Conservation (phyloP, 1,284 basidiomycete genomes). For the Lentinula novae-zelandiae region DNA sequence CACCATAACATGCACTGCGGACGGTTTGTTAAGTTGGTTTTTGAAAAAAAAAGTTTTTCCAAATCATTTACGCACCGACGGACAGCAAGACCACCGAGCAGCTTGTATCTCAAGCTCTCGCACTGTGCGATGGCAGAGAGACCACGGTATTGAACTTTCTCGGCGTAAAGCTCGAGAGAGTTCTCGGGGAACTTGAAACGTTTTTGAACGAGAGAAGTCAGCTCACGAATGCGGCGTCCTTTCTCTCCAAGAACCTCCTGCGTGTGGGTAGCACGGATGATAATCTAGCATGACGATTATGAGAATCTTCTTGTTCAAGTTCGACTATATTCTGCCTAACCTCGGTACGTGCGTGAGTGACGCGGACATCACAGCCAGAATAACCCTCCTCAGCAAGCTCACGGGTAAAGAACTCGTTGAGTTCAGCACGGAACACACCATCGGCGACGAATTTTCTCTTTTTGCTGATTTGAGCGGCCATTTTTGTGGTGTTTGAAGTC, state of each 20-base stretch:
- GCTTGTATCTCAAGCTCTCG: slow-evolving; percentile 98
- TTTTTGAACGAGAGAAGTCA: slow-evolving; percentile 98
- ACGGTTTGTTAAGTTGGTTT: background rate
- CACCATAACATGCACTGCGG: slow-evolving; percentile 96
- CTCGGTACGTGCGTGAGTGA: slow-evolving; percentile 98
- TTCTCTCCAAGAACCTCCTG: slow-evolving; percentile 99
- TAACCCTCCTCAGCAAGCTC: slow-evolving; percentile 99
- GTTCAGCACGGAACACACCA: slow-evolving; percentile 97
- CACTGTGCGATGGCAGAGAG: slow-evolving; percentile 99
- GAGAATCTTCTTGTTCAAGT: background rate
- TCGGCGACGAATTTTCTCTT: slow-evolving; percentile 98
- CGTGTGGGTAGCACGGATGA: slow-evolving; percentile 99
- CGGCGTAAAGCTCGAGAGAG: slow-evolving; percentile 98
- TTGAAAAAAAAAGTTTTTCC: background rate
- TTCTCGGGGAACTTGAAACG: slow-evolving; percentile 99
- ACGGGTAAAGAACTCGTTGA: slow-evolving; percentile 98
- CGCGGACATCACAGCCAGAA: slow-evolving; percentile 99
- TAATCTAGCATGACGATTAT: slow-evolving; percentile 59
- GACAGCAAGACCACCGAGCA: slow-evolving; percentile 98
- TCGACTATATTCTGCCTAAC: slow-evolving; percentile 33
- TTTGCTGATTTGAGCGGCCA: slow-evolving; percentile 88
- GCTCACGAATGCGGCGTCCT: slow-evolving; percentile 98
- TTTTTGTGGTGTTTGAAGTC: slow-evolving; percentile 33
- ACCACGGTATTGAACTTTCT: slow-evolving; percentile 99
- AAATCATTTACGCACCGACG: slow-evolving; percentile 66